Conservation (phyloP, 2,329 filamentous ascomycete species). For the Setomelanomma holmii region DNA sequence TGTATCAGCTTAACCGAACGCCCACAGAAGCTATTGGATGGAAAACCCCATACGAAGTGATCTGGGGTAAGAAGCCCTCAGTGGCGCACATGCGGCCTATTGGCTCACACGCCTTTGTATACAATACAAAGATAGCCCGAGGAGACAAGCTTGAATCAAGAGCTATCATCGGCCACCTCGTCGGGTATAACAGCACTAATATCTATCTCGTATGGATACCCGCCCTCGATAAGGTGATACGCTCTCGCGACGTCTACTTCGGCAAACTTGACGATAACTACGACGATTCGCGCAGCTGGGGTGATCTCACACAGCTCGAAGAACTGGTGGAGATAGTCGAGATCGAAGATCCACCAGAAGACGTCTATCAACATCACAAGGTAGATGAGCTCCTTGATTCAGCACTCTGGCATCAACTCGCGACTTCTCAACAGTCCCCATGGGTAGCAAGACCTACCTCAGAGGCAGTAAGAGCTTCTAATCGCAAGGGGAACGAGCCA, state of each 20-base stretch:
- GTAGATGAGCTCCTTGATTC: no score
- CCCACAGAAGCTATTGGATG: neutral
- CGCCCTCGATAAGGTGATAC: neutral
- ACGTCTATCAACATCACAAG: no score
- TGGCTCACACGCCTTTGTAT: slow-evolving; percentile 11
- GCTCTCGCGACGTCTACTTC: neutral
- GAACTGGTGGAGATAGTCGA: no score
- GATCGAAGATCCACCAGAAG: no score
- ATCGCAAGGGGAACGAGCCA: no score
- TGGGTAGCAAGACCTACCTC: no score
- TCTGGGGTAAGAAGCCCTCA: neutral
- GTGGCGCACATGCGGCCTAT: neutral
- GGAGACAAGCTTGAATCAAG: slow-evolving; percentile 13
- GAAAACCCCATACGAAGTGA: neutral
- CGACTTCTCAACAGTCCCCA: no score
- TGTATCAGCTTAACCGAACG: neutral
- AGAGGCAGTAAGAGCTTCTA: no score
- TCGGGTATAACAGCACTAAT: slow-evolving; percentile 23
- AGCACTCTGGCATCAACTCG: no score
- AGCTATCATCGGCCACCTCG: slow-evolving; percentile 21
- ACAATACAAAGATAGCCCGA: slow-evolving; percentile 11
- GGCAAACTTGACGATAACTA: no score
- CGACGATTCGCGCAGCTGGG: no score
- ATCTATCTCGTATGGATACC: slow-evolving; percentile 16
- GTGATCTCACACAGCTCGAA: no score